Conservation (phyloP, 2,329 filamentous ascomycete genomes). For the Fusarium sarcochroum region DNA sequence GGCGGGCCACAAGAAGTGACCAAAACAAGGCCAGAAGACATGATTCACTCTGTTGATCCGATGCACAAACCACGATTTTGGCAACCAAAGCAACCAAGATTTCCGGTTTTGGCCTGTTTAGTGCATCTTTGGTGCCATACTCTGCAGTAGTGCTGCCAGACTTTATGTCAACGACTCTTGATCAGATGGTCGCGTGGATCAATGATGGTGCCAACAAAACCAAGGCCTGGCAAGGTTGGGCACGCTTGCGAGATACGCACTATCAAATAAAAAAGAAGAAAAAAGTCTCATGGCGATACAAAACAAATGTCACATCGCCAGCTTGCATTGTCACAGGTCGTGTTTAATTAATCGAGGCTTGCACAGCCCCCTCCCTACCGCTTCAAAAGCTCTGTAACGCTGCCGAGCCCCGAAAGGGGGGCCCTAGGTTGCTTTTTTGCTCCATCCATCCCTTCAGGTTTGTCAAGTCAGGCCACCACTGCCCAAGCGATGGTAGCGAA, state of each 20-base stretch:
- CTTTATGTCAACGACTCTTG: constrained; percentile 32
- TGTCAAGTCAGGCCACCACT: constrained; percentile 13
- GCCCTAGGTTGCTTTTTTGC: constrained; percentile 18
- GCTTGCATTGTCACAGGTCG: constrained; percentile 35
- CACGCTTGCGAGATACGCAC: too few species aligned
- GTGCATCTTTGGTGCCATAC: constrained; percentile 8
- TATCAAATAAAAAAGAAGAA: constrained; percentile 1
- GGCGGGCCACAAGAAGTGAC: constrained; percentile 14
- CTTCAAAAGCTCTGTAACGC: constrained; percentile 22
- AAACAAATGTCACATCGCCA: constrained; percentile 20
- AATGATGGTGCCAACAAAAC: constrained; percentile 11
- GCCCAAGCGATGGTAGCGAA: background rate
- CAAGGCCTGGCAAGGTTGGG: constrained; percentile 14
- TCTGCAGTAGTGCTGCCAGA: constrained; percentile 24
- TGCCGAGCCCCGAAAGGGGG: constrained; percentile 35
- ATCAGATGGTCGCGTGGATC: constrained; percentile 14
- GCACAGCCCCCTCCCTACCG: constrained; percentile 37
- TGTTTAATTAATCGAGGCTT: constrained; percentile 43
- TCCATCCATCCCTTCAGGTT: constrained; percentile 19
- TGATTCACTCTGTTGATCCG: constrained; percentile 20
- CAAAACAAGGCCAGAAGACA: constrained; percentile 13
- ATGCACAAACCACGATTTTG: constrained; percentile 23
- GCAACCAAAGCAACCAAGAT: constrained; percentile 17
- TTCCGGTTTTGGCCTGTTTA: constrained; percentile 24
- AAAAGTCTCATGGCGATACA: constrained; percentile 7